phyloP scores from a whole-genome alignment of 306 rosid genomes.

The Ziziphus jujuba region DNA sequence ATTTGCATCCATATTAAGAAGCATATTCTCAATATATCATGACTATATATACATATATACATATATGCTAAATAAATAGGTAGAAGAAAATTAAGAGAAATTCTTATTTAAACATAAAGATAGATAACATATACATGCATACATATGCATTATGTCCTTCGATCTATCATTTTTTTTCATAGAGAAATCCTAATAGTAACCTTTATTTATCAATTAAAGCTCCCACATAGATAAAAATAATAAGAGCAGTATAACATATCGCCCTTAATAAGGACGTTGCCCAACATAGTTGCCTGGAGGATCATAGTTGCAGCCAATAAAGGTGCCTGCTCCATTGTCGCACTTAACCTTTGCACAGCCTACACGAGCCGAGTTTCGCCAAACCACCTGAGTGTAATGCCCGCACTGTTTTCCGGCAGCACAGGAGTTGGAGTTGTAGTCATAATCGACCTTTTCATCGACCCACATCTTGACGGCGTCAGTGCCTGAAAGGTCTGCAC shows the following conservation, averaged over 20 bases:
- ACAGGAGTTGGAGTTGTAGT: slow-evolving; percentile 42
- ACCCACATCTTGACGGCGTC: slow-evolving; percentile 51
- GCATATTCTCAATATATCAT: no score
- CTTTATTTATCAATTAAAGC: no score
- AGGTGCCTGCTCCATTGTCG: slow-evolving; percentile 38
- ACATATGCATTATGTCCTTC: no score
- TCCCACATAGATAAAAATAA: slow-evolving; percentile 10
- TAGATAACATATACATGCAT: no score
- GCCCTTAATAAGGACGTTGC: slow-evolving; percentile 33
- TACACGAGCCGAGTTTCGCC: slow-evolving; percentile 7
- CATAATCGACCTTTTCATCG: slow-evolving; percentile 28
- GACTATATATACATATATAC: no score
- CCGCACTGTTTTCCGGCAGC: slow-evolving; percentile 28
- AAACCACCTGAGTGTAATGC: slow-evolving; percentile 50
- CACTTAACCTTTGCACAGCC: slow-evolving; percentile 27
- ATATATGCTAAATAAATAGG: no score
- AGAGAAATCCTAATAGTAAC: no score
- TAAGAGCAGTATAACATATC: background rate
- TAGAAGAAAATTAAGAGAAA: no score
- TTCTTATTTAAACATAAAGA: no score
- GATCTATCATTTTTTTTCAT: no score
- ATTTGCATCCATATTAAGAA: no score
- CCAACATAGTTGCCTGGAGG: slow-evolving; percentile 46
- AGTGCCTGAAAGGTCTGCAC: slow-evolving; percentile 9
- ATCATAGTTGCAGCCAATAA: slow-evolving; percentile 50